Evolutionary conservation across 2,329 filamentous ascomycete species (phyloP).

Genomic region (Sordariomycetes sp.): DNA sequence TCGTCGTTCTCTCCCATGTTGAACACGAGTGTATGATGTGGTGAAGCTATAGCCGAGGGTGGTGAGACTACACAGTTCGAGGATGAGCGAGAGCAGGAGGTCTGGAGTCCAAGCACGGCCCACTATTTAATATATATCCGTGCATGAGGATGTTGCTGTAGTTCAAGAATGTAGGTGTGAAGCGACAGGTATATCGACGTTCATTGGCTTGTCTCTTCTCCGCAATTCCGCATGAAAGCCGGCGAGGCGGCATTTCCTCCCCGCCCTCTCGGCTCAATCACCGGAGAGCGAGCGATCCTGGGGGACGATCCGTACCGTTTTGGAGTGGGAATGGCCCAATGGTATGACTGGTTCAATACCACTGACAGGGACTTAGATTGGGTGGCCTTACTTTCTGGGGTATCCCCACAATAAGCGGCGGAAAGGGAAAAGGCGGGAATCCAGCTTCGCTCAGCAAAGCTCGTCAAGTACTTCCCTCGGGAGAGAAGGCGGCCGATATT

Average conservation of each 20-base stretch:
- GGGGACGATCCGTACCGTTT: background rate
- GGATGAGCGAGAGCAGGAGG: background rate
- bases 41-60: background rate
- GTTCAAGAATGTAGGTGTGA: background rate
- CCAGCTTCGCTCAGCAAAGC: no score
- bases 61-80: background rate
- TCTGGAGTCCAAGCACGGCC: background rate
- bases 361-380: no score
- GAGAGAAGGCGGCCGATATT: no score
- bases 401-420: no score
- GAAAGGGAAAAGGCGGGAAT: no score
- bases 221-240: background rate
- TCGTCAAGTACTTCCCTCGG: no score
- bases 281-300: background rate
- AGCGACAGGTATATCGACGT: background rate
- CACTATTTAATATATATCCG: background rate
- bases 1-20: background rate
- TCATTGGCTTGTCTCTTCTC: background rate
- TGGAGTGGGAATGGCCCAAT: background rate
- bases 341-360: background rate
- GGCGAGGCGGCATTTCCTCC: background rate
- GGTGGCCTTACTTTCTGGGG: no score
- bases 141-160: background rate
- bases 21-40: background rate
- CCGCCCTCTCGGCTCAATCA: background rate